Conservation (phyloP, 441 rosid genomes). For the Bocquillonia castaneifolia region DNA sequence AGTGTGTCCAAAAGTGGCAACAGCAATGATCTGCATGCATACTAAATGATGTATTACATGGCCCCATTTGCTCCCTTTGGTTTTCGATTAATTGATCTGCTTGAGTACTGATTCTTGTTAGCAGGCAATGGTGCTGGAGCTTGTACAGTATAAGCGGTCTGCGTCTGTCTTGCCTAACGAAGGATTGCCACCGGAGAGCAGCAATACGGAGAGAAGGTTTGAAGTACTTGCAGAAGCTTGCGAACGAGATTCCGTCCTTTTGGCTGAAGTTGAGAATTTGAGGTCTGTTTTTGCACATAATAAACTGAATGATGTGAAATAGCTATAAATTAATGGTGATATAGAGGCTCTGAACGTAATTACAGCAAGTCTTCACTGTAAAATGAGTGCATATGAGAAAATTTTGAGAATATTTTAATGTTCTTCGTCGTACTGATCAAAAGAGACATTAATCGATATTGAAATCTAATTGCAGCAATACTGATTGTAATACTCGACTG, state of each 20-base stretch:
- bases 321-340: not conserved
- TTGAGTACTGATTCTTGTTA: constrained; percentile 5
- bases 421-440: too few species aligned
- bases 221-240: constrained; percentile 55
- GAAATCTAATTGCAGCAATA: too few species aligned
- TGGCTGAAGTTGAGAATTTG: constrained; percentile 56
- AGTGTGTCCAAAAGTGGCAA: not conserved
- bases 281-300: constrained; percentile 27
- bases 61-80: not conserved
- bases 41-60: not conserved
- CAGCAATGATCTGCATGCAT: not conserved
- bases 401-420: too few species aligned
- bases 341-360: too few species aligned
- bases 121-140: constrained; percentile 69
- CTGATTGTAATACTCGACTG: too few species aligned
- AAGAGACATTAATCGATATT: too few species aligned
- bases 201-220: constrained; percentile 34
- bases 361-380: too few species aligned
- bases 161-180: constrained; percentile 26
- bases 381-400: too few species aligned
- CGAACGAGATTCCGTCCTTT: constrained; percentile 49
- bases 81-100: not conserved
- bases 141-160: constrained; percentile 37
- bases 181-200: constrained; percentile 13
- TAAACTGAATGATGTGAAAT: constrained; percentile 4